These are phyloP conservation scores for Talaromyces sp. DNA, from an alignment of 2,329 filamentous ascomycete genomes.

Conservation along the genomic window DNA sequence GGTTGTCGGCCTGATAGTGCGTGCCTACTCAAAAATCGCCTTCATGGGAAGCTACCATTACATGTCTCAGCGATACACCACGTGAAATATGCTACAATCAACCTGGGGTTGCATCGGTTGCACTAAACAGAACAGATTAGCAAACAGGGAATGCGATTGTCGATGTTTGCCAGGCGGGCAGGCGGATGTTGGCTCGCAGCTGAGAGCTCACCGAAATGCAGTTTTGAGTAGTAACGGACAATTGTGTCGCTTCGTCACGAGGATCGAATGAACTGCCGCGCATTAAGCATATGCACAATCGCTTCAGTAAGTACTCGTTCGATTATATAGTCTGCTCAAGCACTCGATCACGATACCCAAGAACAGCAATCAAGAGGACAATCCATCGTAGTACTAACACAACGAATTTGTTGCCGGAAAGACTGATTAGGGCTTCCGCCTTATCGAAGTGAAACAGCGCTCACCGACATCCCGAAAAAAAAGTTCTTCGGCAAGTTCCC, in stretches of 20 bases:
- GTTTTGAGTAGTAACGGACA: neutral
- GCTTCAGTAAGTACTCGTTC: neutral
- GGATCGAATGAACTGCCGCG: neutral
- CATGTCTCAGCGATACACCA: neutral
- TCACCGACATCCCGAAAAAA: conserved; percentile 11
- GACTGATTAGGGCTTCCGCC: neutral
- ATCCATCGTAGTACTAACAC: neutral
- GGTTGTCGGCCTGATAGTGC: neutral
- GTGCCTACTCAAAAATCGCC: neutral
- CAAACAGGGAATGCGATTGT: neutral
- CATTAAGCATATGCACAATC: neutral
- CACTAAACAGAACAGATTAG: neutral
- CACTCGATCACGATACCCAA: too few species aligned
- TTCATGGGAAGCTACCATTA: neutral
- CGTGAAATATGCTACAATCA: neutral
- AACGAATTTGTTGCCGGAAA: neutral
- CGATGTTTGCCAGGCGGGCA: neutral
- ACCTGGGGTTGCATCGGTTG: neutral
- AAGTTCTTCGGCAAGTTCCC: neutral
- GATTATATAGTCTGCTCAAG: neutral
- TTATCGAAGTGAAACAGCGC: neutral
- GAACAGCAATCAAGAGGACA: neutral
- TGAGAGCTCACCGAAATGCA: neutral
- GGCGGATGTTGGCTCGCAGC: neutral
- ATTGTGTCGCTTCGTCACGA: neutral